phyloP scores from a whole-genome alignment of 768 basidiomycete genomes.

The Gymnopilus dilepis region DNA sequence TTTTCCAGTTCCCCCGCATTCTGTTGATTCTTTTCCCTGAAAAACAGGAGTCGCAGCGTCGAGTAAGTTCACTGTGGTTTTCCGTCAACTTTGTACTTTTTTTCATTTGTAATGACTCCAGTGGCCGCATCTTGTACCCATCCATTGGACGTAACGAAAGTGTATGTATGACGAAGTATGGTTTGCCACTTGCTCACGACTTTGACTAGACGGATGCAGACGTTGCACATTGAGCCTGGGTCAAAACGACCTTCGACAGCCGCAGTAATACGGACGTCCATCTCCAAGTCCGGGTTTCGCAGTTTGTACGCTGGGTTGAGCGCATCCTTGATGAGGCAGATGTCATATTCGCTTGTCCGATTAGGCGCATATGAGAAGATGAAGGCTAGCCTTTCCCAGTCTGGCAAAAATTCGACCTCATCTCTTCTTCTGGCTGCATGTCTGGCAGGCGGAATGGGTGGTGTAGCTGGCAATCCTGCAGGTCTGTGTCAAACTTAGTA shows the following conservation, averaged over 20 bases:
- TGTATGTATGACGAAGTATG: constrained; percentile 48
- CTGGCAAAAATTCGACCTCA: constrained; percentile 57
- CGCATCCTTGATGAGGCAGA: constrained; percentile 85
- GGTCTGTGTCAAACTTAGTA: constrained; percentile 41
- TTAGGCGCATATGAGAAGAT: constrained; percentile 83
- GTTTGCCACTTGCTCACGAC: background rate
- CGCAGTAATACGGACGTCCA: constrained; percentile 64
- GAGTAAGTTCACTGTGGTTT: constrained; percentile 46
- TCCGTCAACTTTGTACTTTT: background rate
- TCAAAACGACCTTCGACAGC: constrained; percentile 67
- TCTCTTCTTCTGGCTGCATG: constrained; percentile 67
- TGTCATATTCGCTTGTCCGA: constrained; percentile 90
- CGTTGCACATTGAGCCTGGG: constrained; percentile 50
- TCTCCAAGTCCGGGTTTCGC: constrained; percentile 69
- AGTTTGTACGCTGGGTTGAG: constrained; percentile 84
- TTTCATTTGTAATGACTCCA: constrained; percentile 31
- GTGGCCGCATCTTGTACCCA: constrained; percentile 86
- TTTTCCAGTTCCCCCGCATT: background rate
- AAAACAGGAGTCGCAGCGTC: constrained; percentile 63
- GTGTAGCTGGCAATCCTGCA: constrained; percentile 85
- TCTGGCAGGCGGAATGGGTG: constrained; percentile 80
- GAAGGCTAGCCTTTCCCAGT: constrained; percentile 58
- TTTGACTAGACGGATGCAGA: constrained; percentile 79
- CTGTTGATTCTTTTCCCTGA: constrained; percentile 2
- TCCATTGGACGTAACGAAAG: constrained; percentile 86